Conservation (phyloP, 257 asterid genomes). For the Ajuga chamaepitys region DNA sequence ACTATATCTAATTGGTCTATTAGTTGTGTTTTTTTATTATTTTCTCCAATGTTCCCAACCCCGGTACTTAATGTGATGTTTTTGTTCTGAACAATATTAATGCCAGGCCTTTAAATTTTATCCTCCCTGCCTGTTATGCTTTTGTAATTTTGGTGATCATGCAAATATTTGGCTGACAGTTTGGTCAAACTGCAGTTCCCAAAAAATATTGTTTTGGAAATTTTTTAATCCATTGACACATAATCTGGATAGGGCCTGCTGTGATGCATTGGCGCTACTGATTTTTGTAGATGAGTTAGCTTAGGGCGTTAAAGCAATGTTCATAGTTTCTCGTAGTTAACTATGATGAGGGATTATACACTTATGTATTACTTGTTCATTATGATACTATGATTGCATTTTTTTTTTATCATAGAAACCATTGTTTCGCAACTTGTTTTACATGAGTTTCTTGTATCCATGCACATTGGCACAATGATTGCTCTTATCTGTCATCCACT, state of each 20-base stretch:
- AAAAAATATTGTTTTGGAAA: not conserved
- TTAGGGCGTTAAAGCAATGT: not conserved
- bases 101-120: not conserved
- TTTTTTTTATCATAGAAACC: not conserved
- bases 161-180: slow-evolving; percentile 2
- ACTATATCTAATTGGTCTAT: not conserved
- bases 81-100: slow-evolving; percentile 5
- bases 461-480: slow-evolving; percentile 1
- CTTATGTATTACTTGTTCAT: not conserved
- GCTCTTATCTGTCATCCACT: not conserved
- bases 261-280: not conserved
- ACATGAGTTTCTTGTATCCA: not conserved
- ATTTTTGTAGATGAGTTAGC: slow-evolving; percentile 1
- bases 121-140: no score
- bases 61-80: not conserved
- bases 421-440: not conserved
- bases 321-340: not conserved
- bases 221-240: not conserved
- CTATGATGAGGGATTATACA: not conserved
- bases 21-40: not conserved
- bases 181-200: not conserved
- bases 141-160: not conserved
- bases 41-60: not conserved
- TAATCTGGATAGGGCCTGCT: not conserved
- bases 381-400: not conserved